A percentile compares a stretch with the other conserved stretches of the same genome.
These are phyloP conservation scores for Cardiospermum halicacabum DNA, from an alignment of 345 rosid species.

Conservation along the genomic window DNA sequence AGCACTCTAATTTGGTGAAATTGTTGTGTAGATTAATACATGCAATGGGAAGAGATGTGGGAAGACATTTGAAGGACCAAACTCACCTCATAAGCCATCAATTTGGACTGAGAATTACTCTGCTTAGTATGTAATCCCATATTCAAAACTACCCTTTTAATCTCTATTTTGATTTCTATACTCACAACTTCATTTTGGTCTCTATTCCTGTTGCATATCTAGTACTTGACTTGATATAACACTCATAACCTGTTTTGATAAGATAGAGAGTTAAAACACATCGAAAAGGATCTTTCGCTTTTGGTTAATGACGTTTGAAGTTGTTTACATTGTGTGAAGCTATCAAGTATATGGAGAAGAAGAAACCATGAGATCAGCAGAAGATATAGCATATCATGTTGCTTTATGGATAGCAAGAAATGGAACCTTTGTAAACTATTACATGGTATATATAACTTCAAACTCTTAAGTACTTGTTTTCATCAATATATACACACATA, in stretches of 20 bases:
- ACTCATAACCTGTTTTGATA: too few species aligned
- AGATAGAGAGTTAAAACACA: too few species aligned
- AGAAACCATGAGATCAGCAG: background rate
- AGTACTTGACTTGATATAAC: too few species aligned
- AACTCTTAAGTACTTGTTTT: too few species aligned
- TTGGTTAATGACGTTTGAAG: background rate
- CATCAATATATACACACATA: too few species aligned
- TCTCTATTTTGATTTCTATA: too few species aligned
- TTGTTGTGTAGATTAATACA: conserved; percentile 32
- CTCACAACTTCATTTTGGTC: too few species aligned
- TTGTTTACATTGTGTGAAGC: conserved; percentile 1
- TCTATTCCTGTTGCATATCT: too few species aligned
- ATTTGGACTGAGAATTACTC: conserved; percentile 42
- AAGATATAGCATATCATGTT: conserved; percentile 15
- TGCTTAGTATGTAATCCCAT: conserved; percentile 17
- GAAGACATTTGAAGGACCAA: conserved; percentile 31
- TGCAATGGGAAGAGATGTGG: conserved; percentile 36
- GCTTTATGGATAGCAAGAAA: conserved; percentile 16
- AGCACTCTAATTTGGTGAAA: too few species aligned
- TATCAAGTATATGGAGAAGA: conserved; percentile 13
- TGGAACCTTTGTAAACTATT: conserved; percentile 17
- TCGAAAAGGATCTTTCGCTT: too few species aligned
- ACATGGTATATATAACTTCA: conserved; percentile 9
- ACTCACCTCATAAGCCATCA: conserved; percentile 36
- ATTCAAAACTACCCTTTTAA: too few species aligned